A percentile compares a stretch with the other conserved stretches of the same genome.
Conservation (phyloP, 208 protist genomes). For the Trypanosoma vivax region DNA sequence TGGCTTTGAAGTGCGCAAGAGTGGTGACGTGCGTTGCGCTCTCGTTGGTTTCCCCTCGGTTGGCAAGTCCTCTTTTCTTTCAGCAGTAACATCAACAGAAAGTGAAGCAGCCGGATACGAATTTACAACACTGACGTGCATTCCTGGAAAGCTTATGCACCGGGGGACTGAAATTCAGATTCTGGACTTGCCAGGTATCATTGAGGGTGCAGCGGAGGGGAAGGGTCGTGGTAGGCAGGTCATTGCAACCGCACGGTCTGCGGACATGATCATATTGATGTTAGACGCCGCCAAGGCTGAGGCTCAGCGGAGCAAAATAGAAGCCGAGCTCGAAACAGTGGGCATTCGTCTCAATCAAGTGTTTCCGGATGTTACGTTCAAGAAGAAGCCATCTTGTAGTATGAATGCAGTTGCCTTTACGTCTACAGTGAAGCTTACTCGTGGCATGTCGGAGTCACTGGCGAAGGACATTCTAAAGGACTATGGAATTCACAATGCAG, state of each 20-base stretch:
- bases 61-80: conserved; percentile 98
- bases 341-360: conserved; percentile 94
- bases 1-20: conserved; percentile 94
- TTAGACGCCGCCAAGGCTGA: conserved; percentile 94
- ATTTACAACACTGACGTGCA: conserved; percentile 99
- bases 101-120: conserved; percentile 96
- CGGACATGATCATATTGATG: conserved; percentile 97
- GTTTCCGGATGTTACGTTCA: conserved; percentile 93
- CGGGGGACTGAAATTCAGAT: conserved; percentile 97
- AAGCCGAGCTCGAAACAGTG: conserved; percentile 92
- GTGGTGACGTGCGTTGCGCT: conserved; percentile 90
- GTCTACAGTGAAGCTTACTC: conserved; percentile 77
- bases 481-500: conserved; percentile 95
- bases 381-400: conserved; percentile 89
- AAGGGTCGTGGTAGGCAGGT: conserved; percentile 96
- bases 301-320: conserved; percentile 87
- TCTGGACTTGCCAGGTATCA: conserved; percentile 98
- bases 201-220: conserved; percentile 96
- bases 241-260: conserved; percentile 94
- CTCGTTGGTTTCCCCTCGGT: conserved; percentile 95
- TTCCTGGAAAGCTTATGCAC: conserved; percentile 96
- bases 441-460: conserved; percentile 82
- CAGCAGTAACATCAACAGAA: conserved; percentile 92
- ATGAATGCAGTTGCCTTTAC: conserved; percentile 89
- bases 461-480: conserved; percentile 92